Base-by-base conservation (phyloP, 805 yeast species). In the Yamadazyma nakazawae region DNA sequence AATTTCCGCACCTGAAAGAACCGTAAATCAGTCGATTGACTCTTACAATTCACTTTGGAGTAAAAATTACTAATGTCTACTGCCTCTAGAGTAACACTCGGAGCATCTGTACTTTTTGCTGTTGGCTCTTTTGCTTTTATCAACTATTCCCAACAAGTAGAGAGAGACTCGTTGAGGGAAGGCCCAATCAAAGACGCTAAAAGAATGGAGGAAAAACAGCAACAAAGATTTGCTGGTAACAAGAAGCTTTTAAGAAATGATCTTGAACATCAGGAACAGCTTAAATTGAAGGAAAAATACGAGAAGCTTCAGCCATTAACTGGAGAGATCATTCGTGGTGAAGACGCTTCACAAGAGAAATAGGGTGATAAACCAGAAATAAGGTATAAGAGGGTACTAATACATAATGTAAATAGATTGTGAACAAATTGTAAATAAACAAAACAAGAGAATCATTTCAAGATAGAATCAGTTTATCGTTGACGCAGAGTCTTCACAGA, bases 121-220 rank as follows among this genome's bases (percentile, higher is more conserved):
- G 80, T 71, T 0, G 78, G 75, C 2, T 76, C 94, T 0, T 81
- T 84, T 17, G 64, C 78, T 4, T 86, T 84, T 59, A 92, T 88
- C 37, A 87, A 84, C 64, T 75, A 74, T 47, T 75, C 84, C 37
- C 95, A 89, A 55, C 77, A 77, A 34, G 66, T 76, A 51, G 96
- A 88, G 61, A 75, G 88, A 57, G 82, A 79, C 16, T 83, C 85
- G 2, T 69, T 88, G 39, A 83, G 85, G 57, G 87, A 80, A 56
- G 96, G 96, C 0, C 96, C 96, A 4, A 80, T 86, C 56, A 86
- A 86, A 57, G 96, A 88, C 61, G 89, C 90, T 2, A 79, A 73
- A 49, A 70, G 95, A 48, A 62, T 84, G 49, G 74, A 74, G 40
- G 75, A 70, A 38, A 77, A 78, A 55, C 62, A 67, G 51, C 38